Evolutionary conservation across 164 flowering plant genomes (phyloP).

Genomic region (Macadamia integrifolia): DNA sequence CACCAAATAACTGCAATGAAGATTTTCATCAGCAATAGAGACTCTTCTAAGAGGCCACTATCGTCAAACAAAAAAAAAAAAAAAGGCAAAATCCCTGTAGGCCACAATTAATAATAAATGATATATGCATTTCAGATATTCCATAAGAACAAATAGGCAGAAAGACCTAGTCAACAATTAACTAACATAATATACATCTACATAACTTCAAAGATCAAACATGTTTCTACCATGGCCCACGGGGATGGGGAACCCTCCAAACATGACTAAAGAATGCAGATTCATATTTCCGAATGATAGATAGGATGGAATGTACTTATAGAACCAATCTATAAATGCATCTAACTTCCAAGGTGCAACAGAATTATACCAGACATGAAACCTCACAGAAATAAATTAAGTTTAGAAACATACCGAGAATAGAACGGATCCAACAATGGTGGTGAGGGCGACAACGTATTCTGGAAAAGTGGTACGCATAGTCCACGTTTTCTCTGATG

Average conservation of each 20-base stretch:
- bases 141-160: too few relatives aligned
- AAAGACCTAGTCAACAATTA: too few relatives aligned
- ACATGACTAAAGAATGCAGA: background rate
- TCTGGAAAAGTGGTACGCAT: slow-evolving; percentile 76
- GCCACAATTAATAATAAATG: background rate
- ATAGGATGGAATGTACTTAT: too few relatives aligned
- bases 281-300: too few relatives aligned
- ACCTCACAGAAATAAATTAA: background rate
- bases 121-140: too few relatives aligned
- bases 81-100: too few relatives aligned
- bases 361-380: too few relatives aligned
- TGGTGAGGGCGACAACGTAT: slow-evolving; percentile 83
- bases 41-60: background rate
- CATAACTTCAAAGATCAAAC: too few relatives aligned
- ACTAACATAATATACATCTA: too few relatives aligned
- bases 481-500: slow-evolving; percentile 73
- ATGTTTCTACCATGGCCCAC: background rate
- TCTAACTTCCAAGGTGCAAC: too few relatives aligned
- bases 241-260: background rate
- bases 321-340: too few relatives aligned
- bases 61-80: too few relatives aligned
- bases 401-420: slow-evolving; percentile 41
- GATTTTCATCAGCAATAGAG: background rate
- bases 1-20: slow-evolving; percentile 59
- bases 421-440: slow-evolving; percentile 73